These are phyloP conservation scores for Trypanosoma melophagium DNA, from an alignment of 208 protist genomes.

Conservation along the genomic window DNA sequence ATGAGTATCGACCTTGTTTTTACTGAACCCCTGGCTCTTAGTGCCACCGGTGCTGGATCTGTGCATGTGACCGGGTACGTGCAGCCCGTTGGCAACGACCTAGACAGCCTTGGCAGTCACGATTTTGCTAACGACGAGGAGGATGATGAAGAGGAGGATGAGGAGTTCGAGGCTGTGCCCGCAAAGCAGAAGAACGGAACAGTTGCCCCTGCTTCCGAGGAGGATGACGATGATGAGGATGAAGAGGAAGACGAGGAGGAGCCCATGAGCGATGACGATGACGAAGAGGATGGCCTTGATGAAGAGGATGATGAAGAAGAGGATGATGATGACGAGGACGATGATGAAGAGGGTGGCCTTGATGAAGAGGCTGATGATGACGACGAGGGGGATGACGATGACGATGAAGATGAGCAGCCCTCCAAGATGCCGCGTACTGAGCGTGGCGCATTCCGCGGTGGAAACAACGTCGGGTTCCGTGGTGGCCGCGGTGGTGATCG, in stretches of 20 bases:
- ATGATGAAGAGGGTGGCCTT: conserved; percentile 47
- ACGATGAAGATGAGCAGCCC: conserved; percentile 48
- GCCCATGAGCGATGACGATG: conserved; percentile 26
- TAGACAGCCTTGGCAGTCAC: conserved; percentile 44
- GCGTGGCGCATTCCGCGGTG: conserved; percentile 48
- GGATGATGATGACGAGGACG: conserved; percentile 39
- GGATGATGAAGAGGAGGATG: conserved; percentile 37
- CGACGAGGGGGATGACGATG: conserved; percentile 35
- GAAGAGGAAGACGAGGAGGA: conserved; percentile 52
- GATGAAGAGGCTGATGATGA: conserved; percentile 62
- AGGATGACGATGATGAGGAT: conserved; percentile 34
- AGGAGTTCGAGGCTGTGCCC: conserved; percentile 19
- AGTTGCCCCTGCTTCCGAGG: conserved; percentile 31
- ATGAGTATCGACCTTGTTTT: conserved; percentile 87
- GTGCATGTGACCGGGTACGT: conserved; percentile 87
- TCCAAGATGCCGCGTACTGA: conserved; percentile 75
- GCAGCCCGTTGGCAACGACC: conserved; percentile 77
- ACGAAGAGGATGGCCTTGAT: conserved; percentile 30
- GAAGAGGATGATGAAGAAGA: no score
- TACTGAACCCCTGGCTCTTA: conserved; percentile 72
- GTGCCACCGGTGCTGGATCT: conserved; percentile 65
- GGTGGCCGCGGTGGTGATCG: conserved; percentile 58
- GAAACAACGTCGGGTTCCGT: conserved; percentile 61
- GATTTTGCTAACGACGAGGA: conserved; percentile 54
- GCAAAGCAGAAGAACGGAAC: conserved; percentile 18